A percentile compares a stretch with the other conserved stretches of the same genome.
Conservation (phyloP, 2,329 filamentous ascomycete genomes). For the Pseudogymnoascus sp. region DNA sequence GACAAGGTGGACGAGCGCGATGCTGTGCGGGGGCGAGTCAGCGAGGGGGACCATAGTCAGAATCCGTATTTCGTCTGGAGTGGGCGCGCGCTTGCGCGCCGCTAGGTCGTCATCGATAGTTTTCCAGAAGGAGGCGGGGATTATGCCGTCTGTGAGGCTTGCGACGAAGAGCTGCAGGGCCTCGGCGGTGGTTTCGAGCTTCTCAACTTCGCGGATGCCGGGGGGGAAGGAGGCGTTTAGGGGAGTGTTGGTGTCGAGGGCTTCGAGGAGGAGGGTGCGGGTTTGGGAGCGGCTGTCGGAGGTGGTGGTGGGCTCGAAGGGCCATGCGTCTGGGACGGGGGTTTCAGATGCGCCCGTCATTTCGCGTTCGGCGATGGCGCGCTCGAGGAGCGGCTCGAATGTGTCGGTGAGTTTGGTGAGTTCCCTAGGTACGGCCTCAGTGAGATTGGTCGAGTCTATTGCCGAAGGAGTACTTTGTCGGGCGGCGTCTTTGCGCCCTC, state of each 20-base stretch:
- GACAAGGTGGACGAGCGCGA: conserved; percentile 81
- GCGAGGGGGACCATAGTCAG: conserved; percentile 68
- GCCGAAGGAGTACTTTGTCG: not conserved
- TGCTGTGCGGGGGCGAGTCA: conserved; percentile 68
- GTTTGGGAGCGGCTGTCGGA: conserved; percentile 17
- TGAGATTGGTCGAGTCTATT: not conserved
- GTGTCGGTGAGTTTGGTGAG: conserved; percentile 83
- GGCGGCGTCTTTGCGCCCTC: not conserved
- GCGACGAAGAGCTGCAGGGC: conserved; percentile 67
- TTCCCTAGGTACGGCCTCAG: conserved; percentile 38
- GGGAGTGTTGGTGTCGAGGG: conserved; percentile 63
- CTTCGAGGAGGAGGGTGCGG: conserved; percentile 43
- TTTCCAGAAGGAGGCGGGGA: conserved; percentile 64
- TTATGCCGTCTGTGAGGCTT: conserved; percentile 71
- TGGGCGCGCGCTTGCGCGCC: conserved; percentile 35
- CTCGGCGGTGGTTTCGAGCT: conserved; percentile 68
- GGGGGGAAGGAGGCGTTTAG: conserved; percentile 56
- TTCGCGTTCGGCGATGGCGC: conserved; percentile 52
- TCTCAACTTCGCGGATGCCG: conserved; percentile 56
- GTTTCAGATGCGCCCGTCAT: conserved; percentile 50
- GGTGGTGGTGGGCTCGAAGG: conserved; percentile 37
- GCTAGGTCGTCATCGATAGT: conserved; percentile 53
- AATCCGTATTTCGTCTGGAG: conserved; percentile 49
- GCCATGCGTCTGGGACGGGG: conserved; percentile 49
- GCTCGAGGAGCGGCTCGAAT: conserved; percentile 52